Evolutionary conservation across 768 basidiomycete genomes (phyloP), one percentile per base, ranked within the genome.

Genomic region (Russula virescens): DNA sequence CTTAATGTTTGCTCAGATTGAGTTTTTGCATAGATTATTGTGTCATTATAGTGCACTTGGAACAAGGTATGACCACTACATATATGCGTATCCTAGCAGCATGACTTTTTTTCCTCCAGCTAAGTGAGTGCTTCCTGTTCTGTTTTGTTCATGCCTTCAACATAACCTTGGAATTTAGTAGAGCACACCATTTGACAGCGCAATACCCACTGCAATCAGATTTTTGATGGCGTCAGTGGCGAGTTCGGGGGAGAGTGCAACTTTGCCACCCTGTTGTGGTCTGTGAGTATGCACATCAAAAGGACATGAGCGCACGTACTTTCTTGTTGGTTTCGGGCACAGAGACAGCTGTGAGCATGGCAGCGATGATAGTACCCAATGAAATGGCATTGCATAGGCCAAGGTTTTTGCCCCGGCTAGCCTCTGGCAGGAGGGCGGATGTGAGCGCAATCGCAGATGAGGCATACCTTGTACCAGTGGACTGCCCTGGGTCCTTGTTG

Each of bases 171-270:
- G 70, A 91, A 93, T 64, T 93, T 91, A 7, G 76, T 66, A 0
- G 80, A 80, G 78, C 61, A 67, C 76, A 62, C 78, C 81, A 55
- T 77, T 78, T 5, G 84, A 78, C 3, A 94, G 94, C 0, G 91
- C 81, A 62, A 96, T 93, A 73, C 96, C 94, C 18, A 83, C 89
- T 5, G 91, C 80, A 60, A 94, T 83, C 18, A 91, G 81, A 47
- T 82, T 73, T 14, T 79, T 74, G 6, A 89, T 72, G 4, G 80
- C 69, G 26, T 75, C 69, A 6, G 71, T 40, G 0, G 80, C 78
- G 1, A 80, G 75, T 8, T 76, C 71, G 6, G 79, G 72, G 58
- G 72, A 80, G n/a, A 86, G 78, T 1, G 89, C 88, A 18, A 83
- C 85, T 71, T 93, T 94, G 23, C 91, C 93, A 55, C 93, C 91